Evolutionary conservation across 352 stramenopile genomes (phyloP), one percentile per base, ranked within the genome.

Genomic region (Pythium grandisporangium): DNA sequence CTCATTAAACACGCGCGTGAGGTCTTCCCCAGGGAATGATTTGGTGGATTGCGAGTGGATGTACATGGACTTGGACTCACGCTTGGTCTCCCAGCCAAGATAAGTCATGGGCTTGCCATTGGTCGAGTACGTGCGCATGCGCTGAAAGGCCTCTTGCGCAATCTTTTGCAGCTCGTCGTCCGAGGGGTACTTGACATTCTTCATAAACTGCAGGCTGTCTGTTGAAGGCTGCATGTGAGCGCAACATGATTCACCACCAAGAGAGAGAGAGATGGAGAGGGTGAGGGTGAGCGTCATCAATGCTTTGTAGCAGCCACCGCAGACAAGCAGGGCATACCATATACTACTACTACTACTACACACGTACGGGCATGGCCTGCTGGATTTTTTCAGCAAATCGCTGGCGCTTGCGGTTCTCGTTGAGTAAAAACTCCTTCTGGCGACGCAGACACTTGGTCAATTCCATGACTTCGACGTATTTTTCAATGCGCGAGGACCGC

Each of bases 171-270:
- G 72, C 45, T 88, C 77, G 16, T 84, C 67, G 42, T 88, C 77
- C 12, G 67, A 37, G 17, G 77, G 77, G 44, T 74, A 86, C 55
- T 88, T 91, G 50, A 91, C 75, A 26, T 86, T 91, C 54, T 88
- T 88, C 73, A 91, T 85, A 54, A 91, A 88, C 58, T 91, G 77
- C 37, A 91, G 82, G 53, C 74, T 87, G 50, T 91, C 74, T 5
- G 77, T 91, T 8, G 77, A 86, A 7, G 74, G 77, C 71, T 89
- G 38, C 11, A 37, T 21, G n/a, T n/a, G n/a, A n/a, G n/a, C n/a
- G n/a, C n/a, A n/a, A n/a, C n/a, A n/a, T n/a, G n/a, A n/a, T n/a
- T n/a, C n/a, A n/a, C n/a, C n/a, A n/a, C n/a, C n/a, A n/a, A n/a
- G n/a, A n/a, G n/a, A n/a, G n/a, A n/a, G n/a, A n/a, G n/a, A n/a